A percentile compares a stretch with the other conserved stretches of the same genome.
Evolutionary conservation across 106 monocot genomes (phyloP).

Genomic region (Allium cepa): DNA sequence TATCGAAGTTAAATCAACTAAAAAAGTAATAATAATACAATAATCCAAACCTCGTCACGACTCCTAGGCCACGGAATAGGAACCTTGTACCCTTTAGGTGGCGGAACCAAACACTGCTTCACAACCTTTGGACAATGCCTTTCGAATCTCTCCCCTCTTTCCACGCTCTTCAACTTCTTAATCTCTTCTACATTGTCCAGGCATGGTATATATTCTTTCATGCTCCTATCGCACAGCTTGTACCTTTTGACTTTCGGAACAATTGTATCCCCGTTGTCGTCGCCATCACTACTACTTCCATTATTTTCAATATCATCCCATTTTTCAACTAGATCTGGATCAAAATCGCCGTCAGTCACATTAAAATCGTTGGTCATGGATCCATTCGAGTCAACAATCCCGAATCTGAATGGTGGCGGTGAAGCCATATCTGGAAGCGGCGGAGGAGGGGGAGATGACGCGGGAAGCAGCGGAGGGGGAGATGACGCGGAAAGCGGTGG

Average conservation of each 20-base stretch:
- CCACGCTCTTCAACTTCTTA: slow-evolving; percentile 41
- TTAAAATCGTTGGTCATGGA: slow-evolving; percentile 68
- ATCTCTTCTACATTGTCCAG: slow-evolving; percentile 78
- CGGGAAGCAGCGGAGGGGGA: background rate
- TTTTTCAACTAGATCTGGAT: slow-evolving; percentile 32
- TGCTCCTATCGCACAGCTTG: slow-evolving; percentile 44
- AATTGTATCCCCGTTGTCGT: background rate
- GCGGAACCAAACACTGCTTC: slow-evolving; percentile 68
- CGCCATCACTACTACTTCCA: background rate
- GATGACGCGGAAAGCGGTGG: background rate
- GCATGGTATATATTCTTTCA: slow-evolving; percentile 91
- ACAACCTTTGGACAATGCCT: slow-evolving; percentile 72
- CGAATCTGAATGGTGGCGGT: slow-evolving; percentile 29
- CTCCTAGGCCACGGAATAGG: slow-evolving; percentile 92
- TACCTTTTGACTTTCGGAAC: slow-evolving; percentile 40
- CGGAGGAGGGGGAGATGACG: slow-evolving; percentile 8
- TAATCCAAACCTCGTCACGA: slow-evolving; percentile 62
- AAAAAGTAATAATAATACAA: background rate
- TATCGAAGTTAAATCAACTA: background rate
- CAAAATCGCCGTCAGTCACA: slow-evolving; percentile 21
- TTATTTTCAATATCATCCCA: slow-evolving; percentile 4
- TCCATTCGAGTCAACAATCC: slow-evolving; percentile 45
- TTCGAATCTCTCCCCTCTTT: slow-evolving; percentile 83
- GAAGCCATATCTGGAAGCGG: slow-evolving; percentile 8
- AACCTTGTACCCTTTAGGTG: slow-evolving; percentile 65